A percentile compares a stretch with the other conserved stretches of the same genome.
Evolutionary conservation across 2,329 filamentous ascomycete genomes (phyloP).

Genomic region (Colletotrichum aenigma): DNA sequence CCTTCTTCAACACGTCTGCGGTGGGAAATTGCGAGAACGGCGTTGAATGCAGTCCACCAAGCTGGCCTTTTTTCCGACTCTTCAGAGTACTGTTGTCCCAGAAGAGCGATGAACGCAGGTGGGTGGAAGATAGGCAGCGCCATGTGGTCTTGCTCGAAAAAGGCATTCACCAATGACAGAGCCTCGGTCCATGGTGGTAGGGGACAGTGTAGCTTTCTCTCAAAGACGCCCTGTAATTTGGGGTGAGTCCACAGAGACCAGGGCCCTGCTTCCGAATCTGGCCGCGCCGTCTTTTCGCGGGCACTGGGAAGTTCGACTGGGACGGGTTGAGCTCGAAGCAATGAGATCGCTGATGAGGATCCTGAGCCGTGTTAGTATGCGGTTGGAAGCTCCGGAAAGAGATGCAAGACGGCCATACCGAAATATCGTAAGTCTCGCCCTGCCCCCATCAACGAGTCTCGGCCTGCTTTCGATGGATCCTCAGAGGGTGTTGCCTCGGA

Average conservation of each 20-base stretch:
- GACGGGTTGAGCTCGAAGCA: not conserved
- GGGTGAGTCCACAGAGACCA: constrained; percentile 1
- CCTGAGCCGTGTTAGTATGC: not conserved
- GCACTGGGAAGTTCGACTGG: not conserved
- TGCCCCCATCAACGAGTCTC: not conserved
- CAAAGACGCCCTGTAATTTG: not conserved
- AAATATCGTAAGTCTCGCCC: not conserved
- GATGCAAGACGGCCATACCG: not conserved
- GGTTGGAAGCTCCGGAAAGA: not conserved
- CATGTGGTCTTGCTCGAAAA: not conserved
- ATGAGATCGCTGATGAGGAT: not conserved
- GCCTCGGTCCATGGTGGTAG: not conserved
- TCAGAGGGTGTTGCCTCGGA: not conserved
- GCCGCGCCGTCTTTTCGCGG: not conserved
- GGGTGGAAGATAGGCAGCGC: not conserved
- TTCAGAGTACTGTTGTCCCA: not conserved
- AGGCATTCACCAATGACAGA: not conserved
- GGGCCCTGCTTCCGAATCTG: not conserved
- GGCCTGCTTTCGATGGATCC: not conserved
- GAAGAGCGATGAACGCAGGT: not conserved
- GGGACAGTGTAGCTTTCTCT: not conserved
- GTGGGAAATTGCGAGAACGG: fast-evolving
- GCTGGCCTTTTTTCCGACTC: not conserved
- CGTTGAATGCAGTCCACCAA: not conserved
- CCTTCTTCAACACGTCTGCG: not conserved